Evolutionary conservation across 306 rosid species (phyloP).

Genomic region (Sphenostylis stenocarpa): DNA sequence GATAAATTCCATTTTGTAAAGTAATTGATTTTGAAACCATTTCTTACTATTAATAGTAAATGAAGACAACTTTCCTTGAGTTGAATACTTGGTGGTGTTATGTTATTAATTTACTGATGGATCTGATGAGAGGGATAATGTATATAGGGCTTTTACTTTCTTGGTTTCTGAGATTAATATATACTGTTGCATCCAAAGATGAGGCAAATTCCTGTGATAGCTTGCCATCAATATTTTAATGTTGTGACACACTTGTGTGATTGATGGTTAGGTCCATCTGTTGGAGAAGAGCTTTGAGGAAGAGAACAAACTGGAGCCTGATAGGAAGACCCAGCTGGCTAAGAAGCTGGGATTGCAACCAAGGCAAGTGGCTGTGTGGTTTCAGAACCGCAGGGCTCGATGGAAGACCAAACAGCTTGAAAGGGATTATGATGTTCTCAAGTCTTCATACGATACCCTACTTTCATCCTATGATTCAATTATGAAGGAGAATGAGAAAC

Average conservation of each 20-base stretch:
- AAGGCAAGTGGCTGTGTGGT: constrained; percentile 98
- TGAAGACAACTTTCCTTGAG: neutral
- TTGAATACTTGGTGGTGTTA: constrained; percentile 26
- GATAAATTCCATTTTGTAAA: constrained; percentile 22
- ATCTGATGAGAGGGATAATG: constrained; percentile 11
- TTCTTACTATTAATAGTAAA: constrained; percentile 12
- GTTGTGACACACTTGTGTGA: constrained; percentile 22
- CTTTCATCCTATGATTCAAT: constrained; percentile 64
- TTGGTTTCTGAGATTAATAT: constrained; percentile 2
- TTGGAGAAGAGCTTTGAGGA: constrained; percentile 95
- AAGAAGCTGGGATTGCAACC: constrained; percentile 96
- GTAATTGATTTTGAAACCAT: constrained; percentile 32
- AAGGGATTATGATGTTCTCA: constrained; percentile 87
- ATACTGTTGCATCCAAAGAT: neutral
- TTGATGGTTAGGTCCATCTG: constrained; percentile 64
- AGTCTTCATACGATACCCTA: constrained; percentile 80
- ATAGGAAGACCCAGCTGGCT: constrained; percentile 82
- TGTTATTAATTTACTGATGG: constrained; percentile 17
- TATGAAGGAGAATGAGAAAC: constrained; percentile 80
- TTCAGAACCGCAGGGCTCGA: constrained; percentile 96
- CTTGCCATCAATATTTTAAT: neutral
- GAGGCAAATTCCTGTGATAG: neutral
- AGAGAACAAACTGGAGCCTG: constrained; percentile 99
- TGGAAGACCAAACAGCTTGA: constrained; percentile 99
- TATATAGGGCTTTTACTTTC: neutral